Conservation (phyloP, 192 early-diverging fungal genomes). For the Rhizophagus clarus region DNA sequence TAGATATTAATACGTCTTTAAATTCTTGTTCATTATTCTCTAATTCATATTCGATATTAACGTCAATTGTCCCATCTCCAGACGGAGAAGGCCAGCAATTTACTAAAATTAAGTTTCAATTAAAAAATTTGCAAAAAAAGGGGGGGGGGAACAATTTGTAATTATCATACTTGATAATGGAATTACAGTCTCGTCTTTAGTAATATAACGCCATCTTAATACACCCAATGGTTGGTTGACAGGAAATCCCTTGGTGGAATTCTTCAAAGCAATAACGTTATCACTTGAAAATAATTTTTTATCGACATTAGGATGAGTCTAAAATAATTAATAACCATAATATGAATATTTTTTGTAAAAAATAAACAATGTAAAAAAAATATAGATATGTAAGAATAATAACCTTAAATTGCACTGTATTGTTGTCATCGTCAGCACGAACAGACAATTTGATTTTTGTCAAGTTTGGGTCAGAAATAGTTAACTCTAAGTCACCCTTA, state of each 20-base stretch:
- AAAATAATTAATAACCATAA: neutral
- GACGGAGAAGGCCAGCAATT: slow-evolving; percentile 98
- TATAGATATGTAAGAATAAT: too few relatives aligned
- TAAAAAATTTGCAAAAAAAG: neutral
- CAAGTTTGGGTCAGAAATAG: slow-evolving; percentile 69
- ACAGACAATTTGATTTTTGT: slow-evolving; percentile 69
- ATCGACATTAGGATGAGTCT: slow-evolving; percentile 98
- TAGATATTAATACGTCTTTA: slow-evolving; percentile 82
- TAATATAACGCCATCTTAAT: slow-evolving; percentile 86
- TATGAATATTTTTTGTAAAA: neutral
- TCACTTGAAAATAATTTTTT: slow-evolving; percentile 79
- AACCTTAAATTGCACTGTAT: slow-evolving; percentile 83
- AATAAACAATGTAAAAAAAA: neutral
- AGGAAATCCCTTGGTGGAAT: slow-evolving; percentile 84
- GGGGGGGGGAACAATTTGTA: neutral
- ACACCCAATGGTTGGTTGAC: slow-evolving; percentile 80
- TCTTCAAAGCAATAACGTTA: slow-evolving; percentile 77
- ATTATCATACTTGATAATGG: slow-evolving; percentile 74
- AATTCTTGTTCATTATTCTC: slow-evolving; percentile 76
- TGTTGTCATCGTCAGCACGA: slow-evolving; percentile 55
- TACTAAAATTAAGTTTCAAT: slow-evolving; percentile 52
- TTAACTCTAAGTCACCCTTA: slow-evolving; percentile 87
- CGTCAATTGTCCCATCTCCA: slow-evolving; percentile 85
- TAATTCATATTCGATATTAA: slow-evolving; percentile 97
- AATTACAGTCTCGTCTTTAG: slow-evolving; percentile 79